These are phyloP conservation scores for Cicer judaicum DNA, from an alignment of 306 rosid species.

Conservation along the genomic window DNA sequence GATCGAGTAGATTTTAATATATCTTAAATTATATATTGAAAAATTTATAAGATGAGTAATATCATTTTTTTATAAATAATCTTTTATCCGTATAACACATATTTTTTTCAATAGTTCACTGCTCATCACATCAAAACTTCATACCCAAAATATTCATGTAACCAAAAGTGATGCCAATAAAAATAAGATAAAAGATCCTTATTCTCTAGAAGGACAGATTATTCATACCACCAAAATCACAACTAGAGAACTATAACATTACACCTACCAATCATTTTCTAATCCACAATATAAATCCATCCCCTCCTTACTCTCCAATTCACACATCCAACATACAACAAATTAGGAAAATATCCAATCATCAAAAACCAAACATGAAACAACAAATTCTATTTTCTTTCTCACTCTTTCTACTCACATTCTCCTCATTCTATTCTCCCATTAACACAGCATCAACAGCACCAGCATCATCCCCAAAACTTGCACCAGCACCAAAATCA, in stretches of 20 bases:
- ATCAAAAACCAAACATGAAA: constrained; percentile 32
- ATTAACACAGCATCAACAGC: constrained; percentile 22
- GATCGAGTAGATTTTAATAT: too few relatives aligned
- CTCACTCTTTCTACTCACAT: constrained; percentile 36
- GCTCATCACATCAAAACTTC: too few relatives aligned
- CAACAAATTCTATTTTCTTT: constrained; percentile 35
- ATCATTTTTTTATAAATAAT: too few relatives aligned
- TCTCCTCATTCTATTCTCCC: constrained; percentile 15
- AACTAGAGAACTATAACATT: constrained; percentile 33
- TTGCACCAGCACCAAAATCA: constrained; percentile 25
- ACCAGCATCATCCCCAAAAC: constrained; percentile 36
- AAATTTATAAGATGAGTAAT: too few relatives aligned
- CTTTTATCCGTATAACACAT: too few relatives aligned
- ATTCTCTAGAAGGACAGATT: constrained; percentile 22
- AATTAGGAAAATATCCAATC: background rate
- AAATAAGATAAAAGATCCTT: constrained; percentile 28
- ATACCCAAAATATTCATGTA: background rate
- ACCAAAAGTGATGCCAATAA: constrained; percentile 10
- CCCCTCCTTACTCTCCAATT: background rate
- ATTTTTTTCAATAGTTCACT: too few relatives aligned
- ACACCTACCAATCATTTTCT: constrained; percentile 20
- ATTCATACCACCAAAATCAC: constrained; percentile 18
- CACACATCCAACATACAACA: constrained; percentile 7
- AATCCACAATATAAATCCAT: constrained; percentile 24
- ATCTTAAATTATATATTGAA: too few relatives aligned